These are phyloP conservation scores for Mycena haematopus DNA, from an alignment of 768 basidiomycete species.

Conservation along the genomic window DNA sequence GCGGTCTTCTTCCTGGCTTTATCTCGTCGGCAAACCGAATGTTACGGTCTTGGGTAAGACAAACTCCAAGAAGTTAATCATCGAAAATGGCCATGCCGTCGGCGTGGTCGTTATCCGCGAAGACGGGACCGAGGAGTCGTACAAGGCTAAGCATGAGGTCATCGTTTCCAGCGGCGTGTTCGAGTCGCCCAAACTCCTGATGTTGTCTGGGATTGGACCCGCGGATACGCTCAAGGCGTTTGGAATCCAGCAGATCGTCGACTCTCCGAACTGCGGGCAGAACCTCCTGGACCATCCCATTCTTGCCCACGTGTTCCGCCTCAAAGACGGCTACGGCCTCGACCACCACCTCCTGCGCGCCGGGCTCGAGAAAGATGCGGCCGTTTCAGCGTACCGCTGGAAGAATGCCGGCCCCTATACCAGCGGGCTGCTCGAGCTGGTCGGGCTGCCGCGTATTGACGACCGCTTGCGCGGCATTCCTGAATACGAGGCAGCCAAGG, in stretches of 20 bases:
- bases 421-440: slow-evolving; percentile 23
- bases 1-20: slow-evolving; percentile 25
- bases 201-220: slow-evolving; percentile 24
- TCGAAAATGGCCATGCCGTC: slow-evolving; percentile 25
- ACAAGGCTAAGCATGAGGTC: slow-evolving; percentile 25
- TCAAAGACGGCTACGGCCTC: slow-evolving; percentile 27
- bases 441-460: slow-evolving; percentile 26
- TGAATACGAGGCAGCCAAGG: slow-evolving; percentile 22
- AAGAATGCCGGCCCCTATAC: slow-evolving; percentile 25
- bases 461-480: slow-evolving; percentile 24
- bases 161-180: slow-evolving; percentile 23
- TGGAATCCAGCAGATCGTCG: slow-evolving; percentile 15
- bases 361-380: slow-evolving; percentile 25
- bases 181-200: slow-evolving; percentile 25
- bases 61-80: slow-evolving; percentile 23
- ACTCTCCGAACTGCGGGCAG: slow-evolving; percentile 22
- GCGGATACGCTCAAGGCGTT: slow-evolving; percentile 24
- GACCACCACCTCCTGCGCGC: slow-evolving; percentile 25
- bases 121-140: slow-evolving; percentile 25
- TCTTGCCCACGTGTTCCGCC: slow-evolving; percentile 22
- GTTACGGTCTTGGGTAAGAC: slow-evolving; percentile 26
- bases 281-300: slow-evolving; percentile 26
- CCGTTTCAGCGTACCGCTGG: slow-evolving; percentile 26
- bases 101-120: slow-evolving; percentile 27
- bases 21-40: slow-evolving; percentile 22